Evolutionary conservation across 306 rosid species (phyloP).

Genomic region (Trifolium repens): DNA sequence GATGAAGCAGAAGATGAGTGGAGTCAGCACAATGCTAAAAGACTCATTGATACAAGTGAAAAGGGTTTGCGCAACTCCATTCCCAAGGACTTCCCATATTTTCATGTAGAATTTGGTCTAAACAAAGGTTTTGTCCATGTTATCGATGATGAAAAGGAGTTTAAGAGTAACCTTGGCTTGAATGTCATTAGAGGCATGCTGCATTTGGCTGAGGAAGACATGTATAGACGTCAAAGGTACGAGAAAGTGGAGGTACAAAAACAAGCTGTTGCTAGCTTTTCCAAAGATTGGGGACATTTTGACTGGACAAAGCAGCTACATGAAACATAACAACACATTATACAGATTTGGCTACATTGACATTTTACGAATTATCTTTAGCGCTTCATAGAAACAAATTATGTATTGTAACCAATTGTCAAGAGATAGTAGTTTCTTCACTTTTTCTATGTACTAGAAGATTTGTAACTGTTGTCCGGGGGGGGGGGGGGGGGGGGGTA

Average conservation of each 20-base stretch:
- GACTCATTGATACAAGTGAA: slow-evolving; percentile 75
- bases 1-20: slow-evolving; percentile 94
- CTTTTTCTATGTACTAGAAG: neutral
- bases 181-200: slow-evolving; percentile 89
- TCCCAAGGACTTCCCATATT: slow-evolving; percentile 79
- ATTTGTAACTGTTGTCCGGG: too few species aligned
- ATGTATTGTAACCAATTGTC: neutral
- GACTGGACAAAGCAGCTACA: slow-evolving; percentile 86
- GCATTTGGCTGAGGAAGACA: slow-evolving; percentile 74
- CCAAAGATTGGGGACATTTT: slow-evolving; percentile 68
- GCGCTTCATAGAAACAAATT: neutral
- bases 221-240: slow-evolving; percentile 67
- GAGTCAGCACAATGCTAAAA: slow-evolving; percentile 94
- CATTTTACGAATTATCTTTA: neutral
- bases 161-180: slow-evolving; percentile 70
- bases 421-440: neutral
- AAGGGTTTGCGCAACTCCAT: slow-evolving; percentile 84
- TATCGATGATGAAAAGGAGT: slow-evolving; percentile 78
- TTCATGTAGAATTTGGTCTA: slow-evolving; percentile 86
- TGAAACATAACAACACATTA: slow-evolving; percentile 27
- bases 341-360: neutral
- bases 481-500: too few species aligned
- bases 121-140: slow-evolving; percentile 84
- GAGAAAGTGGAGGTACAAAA: slow-evolving; percentile 68
- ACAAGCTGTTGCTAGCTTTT: slow-evolving; percentile 67